Evolutionary conservation across 768 basidiomycete genomes (phyloP).

Genomic region (Auriculariales sp.): DNA sequence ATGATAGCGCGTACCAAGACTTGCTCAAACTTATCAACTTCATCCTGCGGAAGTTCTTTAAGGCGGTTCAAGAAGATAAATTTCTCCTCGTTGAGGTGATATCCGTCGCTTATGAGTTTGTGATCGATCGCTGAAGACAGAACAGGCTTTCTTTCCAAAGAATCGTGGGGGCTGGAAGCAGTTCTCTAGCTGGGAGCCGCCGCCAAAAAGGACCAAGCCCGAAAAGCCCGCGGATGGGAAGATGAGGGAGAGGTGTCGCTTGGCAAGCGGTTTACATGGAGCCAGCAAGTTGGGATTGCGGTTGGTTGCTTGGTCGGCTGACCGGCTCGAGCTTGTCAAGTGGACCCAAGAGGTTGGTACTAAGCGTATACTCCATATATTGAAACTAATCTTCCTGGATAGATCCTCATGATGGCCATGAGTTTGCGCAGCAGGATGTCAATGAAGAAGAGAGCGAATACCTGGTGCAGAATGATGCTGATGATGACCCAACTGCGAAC

Average conservation of each 20-base stretch:
- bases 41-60: constrained; percentile 89
- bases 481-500: constrained; percentile 16
- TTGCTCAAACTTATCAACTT: constrained; percentile 73
- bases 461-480: too few relatives aligned
- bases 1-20: constrained; percentile 68
- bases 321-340: constrained; percentile 46
- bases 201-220: constrained; percentile 21
- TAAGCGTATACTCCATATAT: neutral
- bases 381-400: constrained; percentile 1
- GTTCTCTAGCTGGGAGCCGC: constrained; percentile 61
- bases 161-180: constrained; percentile 78
- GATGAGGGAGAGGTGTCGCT: constrained; percentile 53
- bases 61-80: constrained; percentile 66
- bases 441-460: constrained; percentile 36
- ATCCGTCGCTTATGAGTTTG: neutral
- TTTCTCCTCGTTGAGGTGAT: constrained; percentile 79
- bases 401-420: constrained; percentile 53
- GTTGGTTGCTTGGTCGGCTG: constrained; percentile 57
- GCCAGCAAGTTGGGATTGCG: constrained; percentile 78
- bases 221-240: constrained; percentile 15
- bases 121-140: constrained; percentile 4
- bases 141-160: constrained; percentile 78
- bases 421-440: constrained; percentile 44
- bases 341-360: constrained; percentile 69
- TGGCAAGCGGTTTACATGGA: constrained; percentile 80